These are phyloP conservation scores for Veloboletus limbatus DNA, from an alignment of 1,284 basidiomycete species.

Conservation along the genomic window DNA sequence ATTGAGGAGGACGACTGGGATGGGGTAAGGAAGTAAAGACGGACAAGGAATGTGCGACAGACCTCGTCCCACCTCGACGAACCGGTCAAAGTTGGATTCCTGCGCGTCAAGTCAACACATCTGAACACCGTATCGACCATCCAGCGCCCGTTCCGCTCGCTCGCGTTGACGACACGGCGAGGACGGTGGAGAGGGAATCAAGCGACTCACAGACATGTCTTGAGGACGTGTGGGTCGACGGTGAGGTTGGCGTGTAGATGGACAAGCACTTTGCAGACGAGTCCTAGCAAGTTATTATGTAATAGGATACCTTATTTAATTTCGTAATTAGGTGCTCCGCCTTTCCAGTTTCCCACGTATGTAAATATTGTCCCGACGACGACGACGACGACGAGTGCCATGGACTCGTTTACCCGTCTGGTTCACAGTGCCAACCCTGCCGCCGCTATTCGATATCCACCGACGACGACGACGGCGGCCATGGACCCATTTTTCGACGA, in stretches of 20 bases:
- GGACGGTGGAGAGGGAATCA: rapidly evolving
- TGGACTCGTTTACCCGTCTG: slow-evolving; percentile 60
- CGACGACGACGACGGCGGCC: slow-evolving; percentile 28
- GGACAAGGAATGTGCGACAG: slow-evolving; percentile 22
- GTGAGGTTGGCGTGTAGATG: neutral
- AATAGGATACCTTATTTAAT: too few relatives aligned
- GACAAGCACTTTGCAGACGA: too few relatives aligned
- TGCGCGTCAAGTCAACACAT: slow-evolving; percentile 26
- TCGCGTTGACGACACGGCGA: neutral
- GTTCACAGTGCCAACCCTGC: slow-evolving; percentile 75
- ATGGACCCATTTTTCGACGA: slow-evolving; percentile 84
- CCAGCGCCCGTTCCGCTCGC: slow-evolving; percentile 3
- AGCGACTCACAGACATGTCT: slow-evolving; percentile 25
- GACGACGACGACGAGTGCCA: slow-evolving; percentile 6
- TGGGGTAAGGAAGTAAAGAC: neutral
- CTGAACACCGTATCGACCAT: slow-evolving; percentile 7
- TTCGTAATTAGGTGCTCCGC: too few relatives aligned
- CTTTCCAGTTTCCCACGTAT: too few relatives aligned
- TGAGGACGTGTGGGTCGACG: slow-evolving; percentile 9
- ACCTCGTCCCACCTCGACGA: slow-evolving; percentile 97
- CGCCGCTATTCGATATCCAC: slow-evolving; percentile 35
- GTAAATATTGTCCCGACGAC: too few relatives aligned
- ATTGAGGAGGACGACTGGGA: slow-evolving; percentile 89
- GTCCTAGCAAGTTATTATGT: neutral
- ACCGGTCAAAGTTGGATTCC: slow-evolving; percentile 91